phyloP scores from a whole-genome alignment of 2,329 filamentous ascomycete species.

The Anisogramma anomala region DNA sequence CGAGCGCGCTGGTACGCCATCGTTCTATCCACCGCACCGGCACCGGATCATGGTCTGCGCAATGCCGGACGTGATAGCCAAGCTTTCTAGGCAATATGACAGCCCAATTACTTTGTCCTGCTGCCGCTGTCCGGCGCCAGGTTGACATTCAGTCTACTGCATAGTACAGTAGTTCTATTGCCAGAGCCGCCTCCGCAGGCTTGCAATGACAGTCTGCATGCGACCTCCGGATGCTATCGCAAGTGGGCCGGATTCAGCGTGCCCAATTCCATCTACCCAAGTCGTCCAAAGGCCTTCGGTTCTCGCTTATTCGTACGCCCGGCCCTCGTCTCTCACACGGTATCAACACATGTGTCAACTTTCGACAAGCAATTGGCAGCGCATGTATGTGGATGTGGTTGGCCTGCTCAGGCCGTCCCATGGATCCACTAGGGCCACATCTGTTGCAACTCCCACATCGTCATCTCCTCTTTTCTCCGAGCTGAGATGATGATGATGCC shows the following conservation, averaged over 20 bases:
- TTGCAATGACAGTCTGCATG: slow-evolving; percentile 9
- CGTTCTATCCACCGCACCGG: neutral
- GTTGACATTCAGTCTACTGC: too few relatives aligned
- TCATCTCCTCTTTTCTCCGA: neutral
- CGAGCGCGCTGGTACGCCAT: too few relatives aligned
- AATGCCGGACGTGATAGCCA: slow-evolving; percentile 5
- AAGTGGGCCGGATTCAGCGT: slow-evolving; percentile 9
- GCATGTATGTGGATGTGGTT: slow-evolving; percentile 8
- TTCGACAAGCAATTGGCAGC: slow-evolving; percentile 9
- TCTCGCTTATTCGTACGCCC: slow-evolving; percentile 11
- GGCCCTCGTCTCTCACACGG: slow-evolving; percentile 9
- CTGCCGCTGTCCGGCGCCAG: too few relatives aligned
- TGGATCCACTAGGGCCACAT: slow-evolving; percentile 2
- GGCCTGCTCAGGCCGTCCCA: neutral
- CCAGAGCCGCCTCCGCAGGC: too few relatives aligned
- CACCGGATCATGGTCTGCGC: neutral
- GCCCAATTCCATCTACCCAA: slow-evolving; percentile 9
- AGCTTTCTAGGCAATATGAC: slow-evolving; percentile 4
- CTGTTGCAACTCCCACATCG: neutral
- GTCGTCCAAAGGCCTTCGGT: slow-evolving; percentile 7
- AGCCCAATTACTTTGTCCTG: neutral
- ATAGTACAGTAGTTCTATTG: too few relatives aligned
- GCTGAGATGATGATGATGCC: slow-evolving; percentile 2
- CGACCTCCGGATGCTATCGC: slow-evolving; percentile 9
- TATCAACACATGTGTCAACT: slow-evolving; percentile 6